Evolutionary conservation across 176 grass and related monocot genomes (phyloP).

Genomic region (Echinochloa phyllopogon): DNA sequence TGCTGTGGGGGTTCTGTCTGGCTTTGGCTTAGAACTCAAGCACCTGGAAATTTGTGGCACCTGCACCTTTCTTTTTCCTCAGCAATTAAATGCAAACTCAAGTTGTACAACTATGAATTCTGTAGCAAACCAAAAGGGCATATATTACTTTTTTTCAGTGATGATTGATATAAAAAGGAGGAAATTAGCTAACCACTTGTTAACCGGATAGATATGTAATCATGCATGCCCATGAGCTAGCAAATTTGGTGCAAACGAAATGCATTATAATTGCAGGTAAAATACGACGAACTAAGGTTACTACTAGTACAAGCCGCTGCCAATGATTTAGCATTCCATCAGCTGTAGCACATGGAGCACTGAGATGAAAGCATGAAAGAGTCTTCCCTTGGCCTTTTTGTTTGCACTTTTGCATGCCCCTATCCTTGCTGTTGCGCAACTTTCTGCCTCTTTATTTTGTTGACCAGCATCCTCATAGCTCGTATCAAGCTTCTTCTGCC

Average conservation of each 20-base stretch:
- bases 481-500: not conserved
- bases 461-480: conserved; percentile 7
- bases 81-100: not conserved
- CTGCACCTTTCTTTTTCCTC: not conserved
- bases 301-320: not conserved
- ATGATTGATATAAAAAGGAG: not conserved
- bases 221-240: not conserved
- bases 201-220: not conserved
- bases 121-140: not conserved
- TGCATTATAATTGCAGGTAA: not conserved
- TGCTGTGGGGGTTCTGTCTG: not conserved
- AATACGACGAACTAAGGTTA: not conserved
- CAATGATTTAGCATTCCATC: not conserved
- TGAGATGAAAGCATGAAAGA: not conserved
- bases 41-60: conserved; percentile 15
- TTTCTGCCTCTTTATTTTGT: not conserved
- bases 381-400: not conserved
- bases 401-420: not conserved
- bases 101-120: not conserved
- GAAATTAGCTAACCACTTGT: too few relatives aligned
- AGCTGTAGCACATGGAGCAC: not conserved
- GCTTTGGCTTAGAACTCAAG: conserved; percentile 47
- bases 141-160: not conserved
- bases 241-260: not conserved
- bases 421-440: not conserved